Evolutionary conservation across 305 asterid species (phyloP).

Genomic region (Euphrasia arctica): DNA sequence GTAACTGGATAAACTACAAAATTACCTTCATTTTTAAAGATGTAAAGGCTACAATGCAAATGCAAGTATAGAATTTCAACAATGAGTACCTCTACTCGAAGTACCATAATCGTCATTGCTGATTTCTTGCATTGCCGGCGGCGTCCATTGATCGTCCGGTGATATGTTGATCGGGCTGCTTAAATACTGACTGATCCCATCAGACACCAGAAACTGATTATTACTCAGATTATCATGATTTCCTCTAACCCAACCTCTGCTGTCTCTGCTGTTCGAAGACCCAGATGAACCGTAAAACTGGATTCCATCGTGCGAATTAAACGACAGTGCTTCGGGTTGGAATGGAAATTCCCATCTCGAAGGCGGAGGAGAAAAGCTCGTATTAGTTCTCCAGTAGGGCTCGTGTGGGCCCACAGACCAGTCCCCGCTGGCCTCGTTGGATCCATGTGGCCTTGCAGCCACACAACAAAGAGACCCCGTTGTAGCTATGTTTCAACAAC

Average conservation of each 20-base stretch:
- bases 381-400: conserved; percentile 92
- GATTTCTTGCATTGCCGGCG: conserved; percentile 86
- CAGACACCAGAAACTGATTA: conserved; percentile 67
- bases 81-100: conserved; percentile 63
- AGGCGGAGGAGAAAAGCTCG: conserved; percentile 95
- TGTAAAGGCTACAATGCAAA: neutral
- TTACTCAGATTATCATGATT: conserved; percentile 52
- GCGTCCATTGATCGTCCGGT: conserved; percentile 81
- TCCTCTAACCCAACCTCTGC: conserved; percentile 90
- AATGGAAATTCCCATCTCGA: conserved; percentile 83
- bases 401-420: conserved; percentile 96
- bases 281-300: conserved; percentile 80
- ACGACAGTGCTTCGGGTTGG: conserved; percentile 72
- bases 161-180: conserved; percentile 92
- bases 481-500: conserved; percentile 77
- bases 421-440: conserved; percentile 77
- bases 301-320: conserved; percentile 78
- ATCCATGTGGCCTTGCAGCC: conserved; percentile 99
- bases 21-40: neutral
- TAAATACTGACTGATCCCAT: conserved; percentile 61
- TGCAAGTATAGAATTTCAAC: conserved; percentile 16
- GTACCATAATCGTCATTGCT: conserved; percentile 60
- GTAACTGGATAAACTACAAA: neutral
- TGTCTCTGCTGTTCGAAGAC: conserved; percentile 90
- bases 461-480: conserved; percentile 99